A percentile compares a stretch with the other conserved stretches of the same genome.
Evolutionary conservation across 495 filamentous ascomycete genomes (phyloP).

Genomic region (Lindgomyces ingoldianus): DNA sequence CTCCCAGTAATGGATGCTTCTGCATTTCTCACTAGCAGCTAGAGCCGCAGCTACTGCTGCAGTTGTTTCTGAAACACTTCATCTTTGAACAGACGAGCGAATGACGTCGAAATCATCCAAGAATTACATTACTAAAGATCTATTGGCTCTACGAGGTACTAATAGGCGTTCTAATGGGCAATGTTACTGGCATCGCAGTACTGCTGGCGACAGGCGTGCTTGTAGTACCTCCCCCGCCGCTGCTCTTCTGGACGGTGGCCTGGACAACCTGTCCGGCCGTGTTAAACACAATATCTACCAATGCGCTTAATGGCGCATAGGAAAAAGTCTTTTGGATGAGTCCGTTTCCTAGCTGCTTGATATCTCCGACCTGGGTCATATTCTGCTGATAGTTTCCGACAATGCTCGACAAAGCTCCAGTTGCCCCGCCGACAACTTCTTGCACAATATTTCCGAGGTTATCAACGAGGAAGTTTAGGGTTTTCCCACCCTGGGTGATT

Average conservation of each 20-base stretch:
- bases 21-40: background rate
- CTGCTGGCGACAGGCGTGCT: background rate
- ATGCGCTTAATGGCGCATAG: slow-evolving; percentile 54
- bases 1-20: too few species aligned
- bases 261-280: slow-evolving; percentile 57
- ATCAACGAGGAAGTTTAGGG: slow-evolving; percentile 57
- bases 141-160: slow-evolving; percentile 9
- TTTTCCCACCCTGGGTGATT: slow-evolving; percentile 55
- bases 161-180: slow-evolving; percentile 14
- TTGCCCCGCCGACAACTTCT: slow-evolving; percentile 49
- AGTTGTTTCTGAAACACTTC: background rate
- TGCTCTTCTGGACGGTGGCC: slow-evolving; percentile 50
- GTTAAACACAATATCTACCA: slow-evolving; percentile 61
- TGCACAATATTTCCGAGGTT: slow-evolving; percentile 63
- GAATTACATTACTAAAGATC: slow-evolving; percentile 4
- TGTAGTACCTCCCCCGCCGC: slow-evolving; percentile 18
- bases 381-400: slow-evolving; percentile 58
- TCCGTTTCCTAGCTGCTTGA: slow-evolving; percentile 50
- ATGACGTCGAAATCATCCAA: background rate
- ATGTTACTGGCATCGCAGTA: slow-evolving; percentile 25
- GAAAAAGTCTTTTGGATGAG: slow-evolving; percentile 56
- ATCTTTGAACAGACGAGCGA: too few species aligned
- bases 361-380: slow-evolving; percentile 57
- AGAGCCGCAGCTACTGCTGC: too few species aligned
- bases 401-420: slow-evolving; percentile 49